phyloP scores from a whole-genome alignment of 768 basidiomycete species.

The Russula sp. region DNA sequence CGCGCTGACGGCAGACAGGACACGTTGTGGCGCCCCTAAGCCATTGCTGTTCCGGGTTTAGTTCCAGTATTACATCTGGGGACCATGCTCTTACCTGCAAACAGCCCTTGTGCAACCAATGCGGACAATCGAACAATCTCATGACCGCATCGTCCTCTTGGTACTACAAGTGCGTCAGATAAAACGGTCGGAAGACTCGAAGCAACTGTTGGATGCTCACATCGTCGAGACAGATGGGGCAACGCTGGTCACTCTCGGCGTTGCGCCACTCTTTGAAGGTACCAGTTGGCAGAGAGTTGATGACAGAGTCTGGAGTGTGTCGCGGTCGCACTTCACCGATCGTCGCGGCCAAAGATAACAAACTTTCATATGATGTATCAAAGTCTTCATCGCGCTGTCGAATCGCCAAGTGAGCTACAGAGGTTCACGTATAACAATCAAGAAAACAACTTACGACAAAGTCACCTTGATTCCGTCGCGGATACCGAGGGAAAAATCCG shows the following conservation, averaged over 20 bases:
- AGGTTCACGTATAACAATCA: not conserved
- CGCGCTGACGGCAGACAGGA: slow-evolving; percentile 72
- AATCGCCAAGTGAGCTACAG: slow-evolving; percentile 21
- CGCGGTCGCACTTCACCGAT: slow-evolving; percentile 69
- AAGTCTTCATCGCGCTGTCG: slow-evolving; percentile 73
- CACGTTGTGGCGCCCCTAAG: slow-evolving; percentile 71
- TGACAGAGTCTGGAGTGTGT: slow-evolving; percentile 58
- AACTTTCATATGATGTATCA: slow-evolving; percentile 69
- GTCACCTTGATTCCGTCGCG: slow-evolving; percentile 39
- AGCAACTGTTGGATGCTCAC: slow-evolving; percentile 43
- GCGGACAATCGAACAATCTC: slow-evolving; percentile 66
- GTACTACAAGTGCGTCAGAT: slow-evolving; percentile 49
- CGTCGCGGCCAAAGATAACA: slow-evolving; percentile 55
- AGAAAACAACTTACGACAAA: slow-evolving; percentile 48
- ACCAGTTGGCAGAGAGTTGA: slow-evolving; percentile 57
- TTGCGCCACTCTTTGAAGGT: slow-evolving; percentile 66
- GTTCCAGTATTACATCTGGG: slow-evolving; percentile 10
- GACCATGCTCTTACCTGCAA: slow-evolving; percentile 52
- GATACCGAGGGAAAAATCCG: slow-evolving; percentile 13
- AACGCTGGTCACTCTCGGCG: slow-evolving; percentile 63
- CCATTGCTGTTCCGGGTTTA: slow-evolving; percentile 60
- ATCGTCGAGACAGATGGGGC: slow-evolving; percentile 84
- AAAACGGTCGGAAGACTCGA: slow-evolving; percentile 21
- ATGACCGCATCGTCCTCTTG: slow-evolving; percentile 56
- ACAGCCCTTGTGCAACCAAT: slow-evolving; percentile 80